Percentiles rank a stretch among this genome's conserved stretches.
These are phyloP conservation scores for Neurospora sp. DNA, from an alignment of 495 filamentous ascomycete genomes.

Conservation along the genomic window DNA sequence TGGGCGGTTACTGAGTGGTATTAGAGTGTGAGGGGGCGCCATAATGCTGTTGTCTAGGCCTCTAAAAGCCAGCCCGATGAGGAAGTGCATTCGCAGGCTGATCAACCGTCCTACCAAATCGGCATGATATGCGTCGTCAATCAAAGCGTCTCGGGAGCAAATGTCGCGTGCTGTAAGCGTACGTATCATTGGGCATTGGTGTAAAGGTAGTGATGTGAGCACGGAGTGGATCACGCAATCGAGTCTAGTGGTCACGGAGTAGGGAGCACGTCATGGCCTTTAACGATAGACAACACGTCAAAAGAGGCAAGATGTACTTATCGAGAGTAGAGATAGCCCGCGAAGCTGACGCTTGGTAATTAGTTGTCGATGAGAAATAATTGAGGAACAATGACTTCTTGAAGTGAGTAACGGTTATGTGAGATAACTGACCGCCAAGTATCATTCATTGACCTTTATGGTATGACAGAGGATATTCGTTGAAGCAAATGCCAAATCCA, in stretches of 20 bases:
- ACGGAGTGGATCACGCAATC: slow-evolving; percentile 19
- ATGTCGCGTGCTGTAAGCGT: neutral
- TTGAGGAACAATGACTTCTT: neutral
- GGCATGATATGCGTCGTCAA: neutral
- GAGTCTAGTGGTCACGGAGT: neutral
- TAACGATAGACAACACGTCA: neutral
- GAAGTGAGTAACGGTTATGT: neutral
- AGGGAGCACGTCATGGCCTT: slow-evolving; percentile 2
- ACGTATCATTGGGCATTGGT: neutral
- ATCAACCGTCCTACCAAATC: neutral
- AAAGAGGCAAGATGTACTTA: neutral
- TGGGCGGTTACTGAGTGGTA: neutral
- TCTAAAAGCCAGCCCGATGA: neutral
- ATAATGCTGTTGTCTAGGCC: neutral
- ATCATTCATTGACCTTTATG: neutral
- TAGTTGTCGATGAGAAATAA: neutral
- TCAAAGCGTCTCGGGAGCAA: neutral
- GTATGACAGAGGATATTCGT: neutral
- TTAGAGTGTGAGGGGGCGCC: neutral
- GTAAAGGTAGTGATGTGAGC: slow-evolving; percentile 12
- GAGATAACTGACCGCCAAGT: neutral
- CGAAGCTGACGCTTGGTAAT: neutral
- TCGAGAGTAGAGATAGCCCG: neutral
- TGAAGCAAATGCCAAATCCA: neutral
- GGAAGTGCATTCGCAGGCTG: neutral